Base-by-base conservation (phyloP, 225 moss, liverwort and hornwort species). In the Pseudisothecium myosuroides region DNA sequence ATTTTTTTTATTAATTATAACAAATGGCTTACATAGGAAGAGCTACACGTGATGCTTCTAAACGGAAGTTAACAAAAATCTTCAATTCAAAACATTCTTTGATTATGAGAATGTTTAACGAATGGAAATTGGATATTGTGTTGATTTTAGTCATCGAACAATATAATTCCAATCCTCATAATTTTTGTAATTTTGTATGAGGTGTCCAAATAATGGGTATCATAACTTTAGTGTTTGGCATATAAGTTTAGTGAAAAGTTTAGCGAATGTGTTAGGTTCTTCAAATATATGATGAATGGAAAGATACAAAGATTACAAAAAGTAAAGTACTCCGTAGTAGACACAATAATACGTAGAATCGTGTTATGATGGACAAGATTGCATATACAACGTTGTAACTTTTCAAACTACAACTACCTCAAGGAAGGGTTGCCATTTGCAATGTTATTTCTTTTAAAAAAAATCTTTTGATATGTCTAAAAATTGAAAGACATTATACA, bases 221-320 rank as follows among this genome's bases (percentile, higher is more conserved):
- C 0, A 0, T 0, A 17, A 73, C 29, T 17, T 17, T 45, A 29
- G 6, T 17, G 1, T 17, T 73, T 45, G 17, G 6, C 45, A 45
- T 72, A 17, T 29, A 74, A 47, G 6, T 45, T 47, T 17, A 45
- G 47, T 0, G 2, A 47, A 17, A 73, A 45, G 16, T 27, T 72
- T 28, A 28, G 10, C 16, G 0, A 45, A 43, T 43, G 5, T 5
- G 3, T 69, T 10, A 18, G 18, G 11, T 29, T 47, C 1, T 45
- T 11, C 6, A 45, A 17, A 29, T 1, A 1, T 29, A 73, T 9
- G 15, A 2, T 14, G 15, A 41, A 15, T 26, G 15, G 5, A 71
- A 27, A 28, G 10, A 45, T 3, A 28, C 3, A 26, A 27, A 71
- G 2, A 22, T n/a, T n/a, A n/a, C n/a, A n/a, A n/a, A n/a, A n/a